Percentiles rank a stretch among this genome's conserved stretches.
phyloP scores from a whole-genome alignment of 345 rosid species.

The Syzygium aqueum region DNA sequence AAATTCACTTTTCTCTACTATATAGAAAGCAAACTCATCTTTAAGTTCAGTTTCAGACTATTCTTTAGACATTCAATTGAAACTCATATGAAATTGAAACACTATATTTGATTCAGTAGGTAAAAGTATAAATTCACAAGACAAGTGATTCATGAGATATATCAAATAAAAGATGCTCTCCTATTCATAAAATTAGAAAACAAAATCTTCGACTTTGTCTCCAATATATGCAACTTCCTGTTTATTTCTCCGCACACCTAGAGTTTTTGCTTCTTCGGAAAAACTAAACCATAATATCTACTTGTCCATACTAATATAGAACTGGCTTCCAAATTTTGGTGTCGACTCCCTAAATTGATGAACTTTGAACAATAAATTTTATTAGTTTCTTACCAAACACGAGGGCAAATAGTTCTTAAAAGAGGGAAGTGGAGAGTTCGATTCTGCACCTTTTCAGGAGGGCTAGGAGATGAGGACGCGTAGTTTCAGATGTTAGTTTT shows the following conservation, averaged over 20 bases:
- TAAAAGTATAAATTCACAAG: neutral
- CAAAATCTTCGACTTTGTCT: neutral
- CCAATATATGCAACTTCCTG: accelerated
- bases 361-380: neutral
- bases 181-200: accelerated
- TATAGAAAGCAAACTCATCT: neutral
- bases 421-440: too few relatives aligned
- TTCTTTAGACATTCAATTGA: neutral
- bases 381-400: neutral
- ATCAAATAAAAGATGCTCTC: accelerated
- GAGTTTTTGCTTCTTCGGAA: neutral
- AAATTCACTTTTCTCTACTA: too few relatives aligned
- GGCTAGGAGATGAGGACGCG: too few relatives aligned
- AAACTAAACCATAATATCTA: too few relatives aligned
- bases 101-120: accelerated
- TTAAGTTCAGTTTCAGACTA: accelerated
- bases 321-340: neutral
- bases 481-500: too few relatives aligned
- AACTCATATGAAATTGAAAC: neutral
- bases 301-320: neutral
- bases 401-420: accelerated
- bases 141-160: neutral
- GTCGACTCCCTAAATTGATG: accelerated
- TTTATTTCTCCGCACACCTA: accelerated
- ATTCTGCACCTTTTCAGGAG: too few relatives aligned